phyloP scores from a whole-genome alignment of 345 rosid genomes.

The Gossypium stocksii region DNA sequence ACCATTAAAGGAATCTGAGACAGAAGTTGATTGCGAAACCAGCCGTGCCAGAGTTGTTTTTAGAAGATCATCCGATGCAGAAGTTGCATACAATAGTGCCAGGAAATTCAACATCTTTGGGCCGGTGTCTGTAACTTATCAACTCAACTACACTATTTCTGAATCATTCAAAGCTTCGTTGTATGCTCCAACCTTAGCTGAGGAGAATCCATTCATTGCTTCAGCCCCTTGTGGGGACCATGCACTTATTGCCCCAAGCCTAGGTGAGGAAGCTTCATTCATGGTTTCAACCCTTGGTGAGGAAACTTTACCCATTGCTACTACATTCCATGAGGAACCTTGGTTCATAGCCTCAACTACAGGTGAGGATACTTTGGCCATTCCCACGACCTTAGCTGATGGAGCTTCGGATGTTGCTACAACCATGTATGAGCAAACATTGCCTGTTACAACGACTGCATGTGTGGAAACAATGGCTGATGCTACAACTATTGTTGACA shows the following conservation, averaged over 20 bases:
- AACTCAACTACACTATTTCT: slow-evolving; percentile 58
- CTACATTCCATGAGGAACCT: slow-evolving; percentile 5
- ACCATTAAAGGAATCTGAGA: slow-evolving; percentile 66
- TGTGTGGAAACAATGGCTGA: slow-evolving; percentile 4
- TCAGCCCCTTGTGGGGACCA: slow-evolving; percentile 10
- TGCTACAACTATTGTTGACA: neutral
- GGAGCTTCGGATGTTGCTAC: slow-evolving; percentile 14
- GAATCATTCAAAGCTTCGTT: slow-evolving; percentile 51
- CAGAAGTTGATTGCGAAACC: slow-evolving; percentile 63
- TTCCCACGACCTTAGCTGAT: slow-evolving; percentile 12
- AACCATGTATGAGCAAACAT: neutral
- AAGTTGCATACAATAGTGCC: slow-evolving; percentile 76
- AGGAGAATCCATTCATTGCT: slow-evolving; percentile 6
- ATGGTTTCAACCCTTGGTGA: slow-evolving; percentile 13
- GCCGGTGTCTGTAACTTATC: slow-evolving; percentile 58
- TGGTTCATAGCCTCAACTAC: neutral
- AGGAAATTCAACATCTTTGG: slow-evolving; percentile 77
- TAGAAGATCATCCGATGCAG: slow-evolving; percentile 67
- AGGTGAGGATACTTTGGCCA: slow-evolving; percentile 3
- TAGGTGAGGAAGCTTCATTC: slow-evolving; percentile 9
- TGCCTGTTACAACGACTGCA: neutral
- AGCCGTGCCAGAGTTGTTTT: slow-evolving; percentile 89
- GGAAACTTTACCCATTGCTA: slow-evolving; percentile 8
- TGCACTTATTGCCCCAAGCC: neutral
- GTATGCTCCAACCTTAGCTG: slow-evolving; percentile 30